Evolutionary conservation across 1,284 basidiomycete species (phyloP), one percentile per base, ranked within the genome.

Genomic region (Ustilago cynodontis): DNA sequence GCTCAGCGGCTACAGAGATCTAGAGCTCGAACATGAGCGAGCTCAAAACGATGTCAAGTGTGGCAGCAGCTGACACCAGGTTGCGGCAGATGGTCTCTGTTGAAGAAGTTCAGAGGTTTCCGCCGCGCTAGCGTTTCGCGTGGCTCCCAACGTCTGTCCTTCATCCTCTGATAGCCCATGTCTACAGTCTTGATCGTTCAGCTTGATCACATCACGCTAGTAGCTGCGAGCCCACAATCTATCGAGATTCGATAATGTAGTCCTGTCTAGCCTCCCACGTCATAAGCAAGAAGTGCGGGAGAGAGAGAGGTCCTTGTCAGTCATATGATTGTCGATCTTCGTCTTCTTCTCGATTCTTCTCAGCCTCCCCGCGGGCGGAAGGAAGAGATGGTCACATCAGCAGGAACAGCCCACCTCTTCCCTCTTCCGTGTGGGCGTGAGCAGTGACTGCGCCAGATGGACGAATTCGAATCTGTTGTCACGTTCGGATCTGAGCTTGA

Each of bases 391-490:
- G 39, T 4, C 39, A 8, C 6, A 41, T 14, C 16, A 6, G n/a
- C 39, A 41, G 14, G 39, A 45, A 22, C 43, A 45, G n/a, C 43
- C 22, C n/a, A 11, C 43, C 43, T 20, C 35, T 9, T 37, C 35
- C 14, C 14, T 37, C 35, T 37, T 37, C 35, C 35, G 31, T 33
- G 31, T 33, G 31, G 31, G 11, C 31, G 11, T n/a, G n/a, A n/a
- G n/a, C n/a, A n/a, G n/a, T n/a, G n/a, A n/a, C n/a, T n/a, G n/a
- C n/a, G n/a, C n/a, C n/a, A n/a, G n/a, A n/a, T n/a, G 14, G 35
- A 37, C 43, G 43, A 45, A 22, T 45, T 45, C 43, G 43, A 45
- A 45, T 45, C n/a, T 22, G 43, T 45, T 45, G 43, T 45, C 43
- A 24, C 35, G 35, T 37, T 37, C 35, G 35, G 39, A 43, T 41